Conservation (phyloP, 805 yeast genomes). For the Kodamaea kaohsiungensis region DNA sequence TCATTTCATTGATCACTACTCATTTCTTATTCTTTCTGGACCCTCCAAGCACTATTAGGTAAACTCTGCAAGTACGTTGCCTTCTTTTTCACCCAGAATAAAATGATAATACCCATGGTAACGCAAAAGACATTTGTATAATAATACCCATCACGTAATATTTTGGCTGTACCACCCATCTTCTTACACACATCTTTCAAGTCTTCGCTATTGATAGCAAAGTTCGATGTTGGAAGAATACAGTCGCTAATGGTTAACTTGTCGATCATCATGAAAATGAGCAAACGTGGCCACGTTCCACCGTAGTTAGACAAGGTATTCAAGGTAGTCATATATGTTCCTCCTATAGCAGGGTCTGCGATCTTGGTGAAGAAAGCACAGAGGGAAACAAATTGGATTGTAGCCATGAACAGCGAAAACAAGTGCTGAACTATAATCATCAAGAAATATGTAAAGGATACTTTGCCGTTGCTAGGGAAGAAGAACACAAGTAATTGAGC, state of each 20-base stretch:
- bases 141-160: slow-evolving; percentile 79
- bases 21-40: slow-evolving; percentile 16
- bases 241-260: slow-evolving; percentile 70
- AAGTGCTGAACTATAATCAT: slow-evolving; percentile 80
- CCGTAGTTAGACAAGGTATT: slow-evolving; percentile 92
- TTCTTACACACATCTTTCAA: slow-evolving; percentile 52
- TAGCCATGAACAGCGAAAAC: slow-evolving; percentile 86
- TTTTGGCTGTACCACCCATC: slow-evolving; percentile 55
- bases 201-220: slow-evolving; percentile 26
- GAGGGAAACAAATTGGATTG: slow-evolving; percentile 91
- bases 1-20: neutral
- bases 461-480: slow-evolving; percentile 61
- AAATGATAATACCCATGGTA: slow-evolving; percentile 60
- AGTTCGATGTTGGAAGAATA: slow-evolving; percentile 21
- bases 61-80: slow-evolving; percentile 66
- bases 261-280: slow-evolving; percentile 80
- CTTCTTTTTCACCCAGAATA: slow-evolving; percentile 66
- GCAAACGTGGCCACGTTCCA: slow-evolving; percentile 95
- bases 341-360: slow-evolving; percentile 95
- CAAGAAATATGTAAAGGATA: slow-evolving; percentile 58
- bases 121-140: slow-evolving; percentile 75
- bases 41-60: slow-evolving; percentile 80
- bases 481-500: slow-evolving; percentile 72
- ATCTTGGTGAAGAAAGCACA: slow-evolving; percentile 94
- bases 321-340: slow-evolving; percentile 95